Evolutionary conservation across 2,329 filamentous ascomycete genomes (phyloP), one percentile per base, ranked within the genome.

Genomic region (Aureobasidium sp.): DNA sequence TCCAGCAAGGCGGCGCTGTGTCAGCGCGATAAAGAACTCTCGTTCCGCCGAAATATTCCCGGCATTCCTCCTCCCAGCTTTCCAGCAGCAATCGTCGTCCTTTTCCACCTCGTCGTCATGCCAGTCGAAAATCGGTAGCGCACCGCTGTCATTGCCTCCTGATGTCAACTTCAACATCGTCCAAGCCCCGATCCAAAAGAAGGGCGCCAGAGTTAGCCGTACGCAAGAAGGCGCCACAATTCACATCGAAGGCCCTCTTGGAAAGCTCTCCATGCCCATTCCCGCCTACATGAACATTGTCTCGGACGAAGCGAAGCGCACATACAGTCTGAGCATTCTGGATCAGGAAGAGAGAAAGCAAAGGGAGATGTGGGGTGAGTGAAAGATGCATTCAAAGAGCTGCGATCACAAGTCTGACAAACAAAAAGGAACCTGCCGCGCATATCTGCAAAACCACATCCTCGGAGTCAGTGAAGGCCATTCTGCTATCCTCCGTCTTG

Each of bases 401-500:
- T 59, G 22, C 24, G n/a, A 48, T 7, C 17, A 29, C 31, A n/a
- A 6, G 31, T 33, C 67, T 72, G 54, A 74, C 68, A 65, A 33
- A 29, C 56, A 35, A 48, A 42, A 42, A 96, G 92, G 92, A 65
- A 97, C 93, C 6, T 89, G 86, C 48, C 92, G 94, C 78, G 87
- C 91, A 37, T 93, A 96, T 72, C 82, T 99, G 60, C 88, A 90
- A 70, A 95, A 94, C 74, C 86, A 95, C 79, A 89, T 99, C 64
- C 85, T 91, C 65, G 94, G 94, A 63, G 94, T 99, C 24, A 96
- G 91, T 40, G 94, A 99, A 82, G 94, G 94, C 39, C 94, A 99
- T 77, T 92, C 90, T 19, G 91, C 92, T 37, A 91, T 99, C 68
- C 81, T 99, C 59, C 88, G 93, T 66, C 82, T 99, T 59, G 91